phyloP scores from a whole-genome alignment of 1,284 basidiomycete genomes.

The Sphaerobolus stellatus region DNA sequence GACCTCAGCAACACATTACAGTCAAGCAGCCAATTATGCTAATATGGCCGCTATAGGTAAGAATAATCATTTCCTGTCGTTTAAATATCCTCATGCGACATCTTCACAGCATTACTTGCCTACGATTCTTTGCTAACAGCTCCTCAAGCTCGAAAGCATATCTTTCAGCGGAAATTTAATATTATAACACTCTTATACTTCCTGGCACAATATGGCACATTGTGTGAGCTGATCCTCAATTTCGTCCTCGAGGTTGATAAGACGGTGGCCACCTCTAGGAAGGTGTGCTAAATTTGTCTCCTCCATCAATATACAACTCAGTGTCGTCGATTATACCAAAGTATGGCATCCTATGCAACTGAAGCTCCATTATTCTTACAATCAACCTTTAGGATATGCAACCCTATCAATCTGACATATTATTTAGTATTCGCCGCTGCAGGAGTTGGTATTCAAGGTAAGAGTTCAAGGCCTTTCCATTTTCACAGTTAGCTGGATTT shows the following conservation, averaged over 20 bases:
- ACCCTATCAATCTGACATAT: not conserved
- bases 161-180: not conserved
- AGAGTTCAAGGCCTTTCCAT: not conserved
- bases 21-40: no score
- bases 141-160: not conserved
- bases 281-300: no score
- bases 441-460: not conserved
- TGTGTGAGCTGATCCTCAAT: not conserved
- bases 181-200: not conserved
- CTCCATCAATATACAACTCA: no score
- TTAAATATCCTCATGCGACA: no score
- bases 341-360: no score
- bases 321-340: no score
- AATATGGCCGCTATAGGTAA: no score
- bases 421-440: not conserved
- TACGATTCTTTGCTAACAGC: not conserved
- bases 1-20: no score
- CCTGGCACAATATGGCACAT: not conserved
- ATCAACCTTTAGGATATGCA: not conserved
- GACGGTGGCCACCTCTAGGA: no score
- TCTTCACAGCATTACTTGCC: not conserved
- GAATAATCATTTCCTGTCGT: no score
- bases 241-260: no score
- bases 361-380: not conserved
- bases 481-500: not conserved